Conservation (phyloP, 257 asterid genomes). For the Lithospermum erythrorhizon region DNA sequence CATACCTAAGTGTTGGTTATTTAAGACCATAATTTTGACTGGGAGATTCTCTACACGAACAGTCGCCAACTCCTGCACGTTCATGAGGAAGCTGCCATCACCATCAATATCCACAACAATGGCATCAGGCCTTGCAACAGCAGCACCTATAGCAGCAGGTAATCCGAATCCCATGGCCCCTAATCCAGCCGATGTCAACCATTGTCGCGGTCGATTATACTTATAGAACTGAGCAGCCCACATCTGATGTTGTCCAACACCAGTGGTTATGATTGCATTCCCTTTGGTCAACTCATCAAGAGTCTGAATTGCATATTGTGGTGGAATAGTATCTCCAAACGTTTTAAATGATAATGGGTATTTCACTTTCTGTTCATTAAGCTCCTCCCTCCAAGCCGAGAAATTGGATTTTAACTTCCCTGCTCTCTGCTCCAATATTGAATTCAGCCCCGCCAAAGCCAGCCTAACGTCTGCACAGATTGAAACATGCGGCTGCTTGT, state of each 20-base stretch:
- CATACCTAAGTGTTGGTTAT: slow-evolving; percentile 3
- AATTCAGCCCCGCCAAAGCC: slow-evolving; percentile 1
- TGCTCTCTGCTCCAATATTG: not conserved
- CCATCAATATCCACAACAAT: slow-evolving; percentile 4
- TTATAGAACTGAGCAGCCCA: slow-evolving; percentile 4
- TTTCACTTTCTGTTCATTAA: slow-evolving; percentile 1
- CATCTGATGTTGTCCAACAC: slow-evolving; percentile 6
- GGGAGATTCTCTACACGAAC: not conserved
- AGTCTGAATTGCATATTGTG: slow-evolving; percentile 1
- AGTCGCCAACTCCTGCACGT: slow-evolving; percentile 2
- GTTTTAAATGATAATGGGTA: not conserved
- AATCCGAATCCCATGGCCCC: slow-evolving; percentile 5
- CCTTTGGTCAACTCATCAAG: slow-evolving; percentile 1
- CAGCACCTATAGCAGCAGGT: slow-evolving; percentile 6
- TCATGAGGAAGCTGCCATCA: not conserved
- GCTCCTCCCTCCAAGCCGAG: slow-evolving; percentile 1
- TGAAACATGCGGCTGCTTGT: slow-evolving; percentile 2
- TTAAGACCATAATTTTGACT: not conserved
- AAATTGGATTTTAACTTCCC: not conserved
- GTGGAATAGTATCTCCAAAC: slow-evolving; percentile 1
- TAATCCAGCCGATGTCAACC: slow-evolving; percentile 5
- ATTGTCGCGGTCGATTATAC: not conserved
- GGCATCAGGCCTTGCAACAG: slow-evolving; percentile 3
- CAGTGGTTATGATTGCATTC: not conserved
- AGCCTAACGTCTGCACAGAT: not conserved